Evolutionary conservation across 2,329 filamentous ascomycete genomes (phyloP), one percentile per base, ranked within the genome.

Genomic region (Diplodia seriata): DNA sequence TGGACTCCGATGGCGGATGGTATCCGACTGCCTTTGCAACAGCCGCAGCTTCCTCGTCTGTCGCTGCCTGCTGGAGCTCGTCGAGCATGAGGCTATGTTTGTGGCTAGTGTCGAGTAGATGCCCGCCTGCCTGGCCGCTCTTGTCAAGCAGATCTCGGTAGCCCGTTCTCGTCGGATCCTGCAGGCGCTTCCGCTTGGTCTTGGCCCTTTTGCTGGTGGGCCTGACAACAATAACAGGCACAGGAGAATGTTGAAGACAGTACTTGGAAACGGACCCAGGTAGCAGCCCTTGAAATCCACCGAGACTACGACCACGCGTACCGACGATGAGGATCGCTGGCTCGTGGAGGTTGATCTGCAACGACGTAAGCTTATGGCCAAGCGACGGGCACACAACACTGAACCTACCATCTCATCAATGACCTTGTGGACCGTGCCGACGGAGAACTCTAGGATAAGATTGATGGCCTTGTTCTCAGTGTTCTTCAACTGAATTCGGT

Each of bases 231-330:
- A 97, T 94, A 8, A 97, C 94, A 0, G 94, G 94, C 1, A 97
- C 92, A 0, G 94, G 93, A 1, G 92, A 97, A 77, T 97, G 94
- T 76, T 97, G 94, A 14, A 97, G 85, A 74, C 94, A 97, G 80
- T 97, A 97, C 76, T 97, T 97, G 31, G 92, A 96, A 54, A 97
- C 94, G 0, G 91, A 95, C 71, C 93, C 95, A 59, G 92, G 92
- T 51, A 97, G 86, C 36, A 97, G 83, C 57, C 92, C 92, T 76
- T 97, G 93, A 68, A 97, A 89, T 31, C 93, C 93, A 40, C 92
- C 92, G 1, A 97, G 84, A 47, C 91, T 94, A 66, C 93, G 87
- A 55, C 94, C 94, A 73, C 91, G 88, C 1, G 94, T 97, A 53
- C 94, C 94, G 18, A 97, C 94, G 33, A 97, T 90, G 26, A 97